Evolutionary conservation across 139 green algal species (phyloP).

Genomic region (Chlorella sp.): DNA sequence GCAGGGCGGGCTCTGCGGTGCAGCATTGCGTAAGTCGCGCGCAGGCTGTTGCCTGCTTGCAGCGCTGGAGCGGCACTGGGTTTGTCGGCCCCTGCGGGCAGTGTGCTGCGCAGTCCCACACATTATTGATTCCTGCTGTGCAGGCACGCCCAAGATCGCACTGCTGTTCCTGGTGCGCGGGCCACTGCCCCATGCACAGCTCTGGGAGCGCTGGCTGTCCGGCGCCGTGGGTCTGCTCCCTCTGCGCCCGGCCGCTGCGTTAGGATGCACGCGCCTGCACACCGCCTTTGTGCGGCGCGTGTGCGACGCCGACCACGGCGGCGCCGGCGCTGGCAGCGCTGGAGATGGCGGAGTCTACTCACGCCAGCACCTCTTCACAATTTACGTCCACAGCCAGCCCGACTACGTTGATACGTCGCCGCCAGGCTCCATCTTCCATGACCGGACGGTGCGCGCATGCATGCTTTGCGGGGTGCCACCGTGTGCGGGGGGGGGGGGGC

Average conservation of each 20-base stretch:
- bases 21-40: too few species aligned
- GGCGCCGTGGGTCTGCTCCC: constrained; percentile 11
- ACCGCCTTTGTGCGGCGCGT: background rate
- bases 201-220: constrained; percentile 33
- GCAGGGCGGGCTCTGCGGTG: too few species aligned
- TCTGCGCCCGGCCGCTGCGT: background rate
- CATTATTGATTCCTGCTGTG: too few species aligned
- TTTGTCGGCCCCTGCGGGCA: too few species aligned
- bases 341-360: background rate
- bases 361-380: constrained; percentile 27
- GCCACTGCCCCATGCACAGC: constrained; percentile 18
- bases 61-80: too few species aligned
- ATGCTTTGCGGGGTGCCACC: too few species aligned
- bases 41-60: too few species aligned
- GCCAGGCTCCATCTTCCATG: too few species aligned
- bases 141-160: constrained; percentile 40
- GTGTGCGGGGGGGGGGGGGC: too few species aligned
- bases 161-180: constrained; percentile 44
- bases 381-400: constrained; percentile 24
- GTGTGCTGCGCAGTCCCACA: too few species aligned
- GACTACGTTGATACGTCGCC: too few species aligned
- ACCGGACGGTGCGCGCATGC: too few species aligned
- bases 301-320: background rate
- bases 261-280: background rate
- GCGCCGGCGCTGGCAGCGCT: background rate